phyloP scores from a whole-genome alignment of 371 early-diverging fungal genomes.

The Mycotypha africana region DNA sequence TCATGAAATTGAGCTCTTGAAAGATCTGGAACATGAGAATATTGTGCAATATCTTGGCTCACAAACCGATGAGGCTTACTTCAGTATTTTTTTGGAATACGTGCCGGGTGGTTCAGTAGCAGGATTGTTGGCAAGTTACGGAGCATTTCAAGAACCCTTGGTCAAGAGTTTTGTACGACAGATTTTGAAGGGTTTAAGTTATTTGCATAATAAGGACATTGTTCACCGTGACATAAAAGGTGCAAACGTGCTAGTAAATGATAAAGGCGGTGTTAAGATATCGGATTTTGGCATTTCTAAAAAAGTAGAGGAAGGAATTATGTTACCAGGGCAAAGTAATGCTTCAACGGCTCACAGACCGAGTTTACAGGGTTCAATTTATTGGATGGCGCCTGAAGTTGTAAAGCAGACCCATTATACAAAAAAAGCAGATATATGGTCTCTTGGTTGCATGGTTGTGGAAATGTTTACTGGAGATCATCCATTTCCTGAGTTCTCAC shows the following conservation, averaged over 20 bases:
- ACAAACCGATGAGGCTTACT: constrained; percentile 70
- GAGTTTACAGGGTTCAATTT: constrained; percentile 86
- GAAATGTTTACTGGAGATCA: constrained; percentile 96
- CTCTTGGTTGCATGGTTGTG: constrained; percentile 88
- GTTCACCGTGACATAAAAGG: constrained; percentile 98
- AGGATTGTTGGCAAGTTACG: constrained; percentile 77
- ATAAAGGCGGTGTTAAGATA: constrained; percentile 91
- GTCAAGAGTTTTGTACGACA: constrained; percentile 86
- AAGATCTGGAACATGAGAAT: constrained; percentile 87
- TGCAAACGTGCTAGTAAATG: constrained; percentile 92
- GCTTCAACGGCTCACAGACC: constrained; percentile 47
- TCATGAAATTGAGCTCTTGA: constrained; percentile 86
- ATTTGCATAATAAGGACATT: constrained; percentile 92
- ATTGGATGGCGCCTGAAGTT: constrained; percentile 93
- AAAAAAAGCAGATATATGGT: constrained; percentile 85
- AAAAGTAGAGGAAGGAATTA: constrained; percentile 70
- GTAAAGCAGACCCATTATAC: constrained; percentile 76
- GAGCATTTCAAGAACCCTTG: constrained; percentile 81
- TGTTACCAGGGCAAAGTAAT: constrained; percentile 3
- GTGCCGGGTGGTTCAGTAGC: constrained; percentile 96
- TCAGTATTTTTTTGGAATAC: constrained; percentile 97
- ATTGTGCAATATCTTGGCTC: constrained; percentile 94
- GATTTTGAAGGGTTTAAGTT: constrained; percentile 88
- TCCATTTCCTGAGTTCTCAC: constrained; percentile 90
- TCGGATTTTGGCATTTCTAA: constrained; percentile 99